A percentile compares a stretch with the other conserved stretches of the same genome.
phyloP scores from a whole-genome alignment of 1,284 basidiomycete species.

The Cryptococcus sp. region DNA sequence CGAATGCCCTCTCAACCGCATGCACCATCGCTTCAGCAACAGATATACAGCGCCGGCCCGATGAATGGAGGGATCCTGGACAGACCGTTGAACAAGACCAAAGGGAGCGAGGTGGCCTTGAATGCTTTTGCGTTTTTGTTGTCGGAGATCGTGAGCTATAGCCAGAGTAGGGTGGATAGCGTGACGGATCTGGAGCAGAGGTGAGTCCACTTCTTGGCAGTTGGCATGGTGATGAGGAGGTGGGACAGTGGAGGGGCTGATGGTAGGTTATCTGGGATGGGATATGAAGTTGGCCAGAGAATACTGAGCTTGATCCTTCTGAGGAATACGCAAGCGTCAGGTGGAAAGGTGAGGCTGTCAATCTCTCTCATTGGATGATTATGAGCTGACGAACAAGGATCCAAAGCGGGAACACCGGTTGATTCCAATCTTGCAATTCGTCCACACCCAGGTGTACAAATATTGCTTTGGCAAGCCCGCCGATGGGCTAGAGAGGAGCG shows the following conservation, averaged over 20 bases:
- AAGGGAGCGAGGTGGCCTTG: conserved; percentile 70
- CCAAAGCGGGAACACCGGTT: conserved; percentile 85
- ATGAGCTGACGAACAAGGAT: conserved; percentile 53
- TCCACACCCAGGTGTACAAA: conserved; percentile 90
- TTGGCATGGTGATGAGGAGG: no score
- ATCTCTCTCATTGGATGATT: no score
- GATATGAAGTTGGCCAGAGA: conserved; percentile 79
- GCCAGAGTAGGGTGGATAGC: conserved; percentile 86
- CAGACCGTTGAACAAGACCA: conserved; percentile 73
- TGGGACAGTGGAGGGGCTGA: background rate
- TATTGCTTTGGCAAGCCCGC: conserved; percentile 89
- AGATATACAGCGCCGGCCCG: conserved; percentile 11
- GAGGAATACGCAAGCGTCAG: conserved; percentile 39
- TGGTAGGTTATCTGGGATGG: conserved; percentile 75
- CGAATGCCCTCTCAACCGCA: conserved; percentile 5
- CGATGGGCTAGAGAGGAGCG: conserved; percentile 90
- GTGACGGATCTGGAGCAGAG: conserved; percentile 88
- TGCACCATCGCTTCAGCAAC: conserved; percentile 22
- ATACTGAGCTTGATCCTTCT: conserved; percentile 54
- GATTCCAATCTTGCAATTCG: conserved; percentile 79
- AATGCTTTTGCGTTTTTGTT: conserved; percentile 83
- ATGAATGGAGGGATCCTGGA: conserved; percentile 57
- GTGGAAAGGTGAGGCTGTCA: conserved; percentile 58
- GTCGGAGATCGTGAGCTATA: conserved; percentile 87
- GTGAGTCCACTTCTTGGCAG: conserved; percentile 42